Conservation (phyloP, 306 rosid genomes). For the Lablab purpureus region DNA sequence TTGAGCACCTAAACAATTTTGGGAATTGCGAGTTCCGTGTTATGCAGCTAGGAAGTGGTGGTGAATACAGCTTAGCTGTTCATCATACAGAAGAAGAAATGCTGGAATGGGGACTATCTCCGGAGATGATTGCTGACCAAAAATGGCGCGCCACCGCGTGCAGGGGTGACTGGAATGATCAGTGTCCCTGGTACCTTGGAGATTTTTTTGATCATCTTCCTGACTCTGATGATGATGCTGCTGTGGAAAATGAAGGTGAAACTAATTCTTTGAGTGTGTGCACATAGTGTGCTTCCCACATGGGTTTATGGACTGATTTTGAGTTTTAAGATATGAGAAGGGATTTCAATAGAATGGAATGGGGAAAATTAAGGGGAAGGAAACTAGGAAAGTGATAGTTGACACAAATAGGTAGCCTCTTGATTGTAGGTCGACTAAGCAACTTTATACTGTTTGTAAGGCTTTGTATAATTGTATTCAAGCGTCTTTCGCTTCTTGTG, state of each 20-base stretch:
- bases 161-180: conserved; percentile 76
- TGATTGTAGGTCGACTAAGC: background rate
- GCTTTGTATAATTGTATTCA: conserved; percentile 14
- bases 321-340: background rate
- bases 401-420: background rate
- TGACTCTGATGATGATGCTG: conserved; percentile 60
- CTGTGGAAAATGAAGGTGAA: conserved; percentile 38
- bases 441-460: background rate
- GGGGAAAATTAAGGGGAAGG: background rate
- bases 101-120: conserved; percentile 86
- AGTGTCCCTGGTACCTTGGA: conserved; percentile 82
- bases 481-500: background rate
- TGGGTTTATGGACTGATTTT: conserved; percentile 27
- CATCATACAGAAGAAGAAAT: conserved; percentile 82
- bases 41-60: conserved; percentile 83
- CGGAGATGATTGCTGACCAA: conserved; percentile 85
- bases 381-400: background rate
- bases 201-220: conserved; percentile 71
- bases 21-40: conserved; percentile 83
- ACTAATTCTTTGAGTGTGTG: conserved; percentile 4
- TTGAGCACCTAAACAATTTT: conserved; percentile 75
- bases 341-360: background rate
- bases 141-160: conserved; percentile 74
- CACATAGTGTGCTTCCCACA: background rate
- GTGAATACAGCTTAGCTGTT: conserved; percentile 90